These are phyloP conservation scores for Lepidium aucheri DNA, from an alignment of 345 rosid species.

Conservation along the genomic window DNA sequence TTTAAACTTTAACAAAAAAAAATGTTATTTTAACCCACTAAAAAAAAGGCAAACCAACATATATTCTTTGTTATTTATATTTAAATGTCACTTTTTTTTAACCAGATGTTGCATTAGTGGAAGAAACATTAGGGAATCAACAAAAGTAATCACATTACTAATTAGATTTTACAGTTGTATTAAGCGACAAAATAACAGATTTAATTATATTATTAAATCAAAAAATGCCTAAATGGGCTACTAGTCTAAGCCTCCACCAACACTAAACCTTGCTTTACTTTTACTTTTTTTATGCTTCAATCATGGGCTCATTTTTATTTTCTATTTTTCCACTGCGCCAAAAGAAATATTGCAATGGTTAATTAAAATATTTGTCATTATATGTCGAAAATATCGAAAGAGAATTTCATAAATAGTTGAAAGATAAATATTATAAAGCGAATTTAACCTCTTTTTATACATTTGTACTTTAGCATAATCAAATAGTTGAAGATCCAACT, in stretches of 20 bases:
- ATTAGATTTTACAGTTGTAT: slow-evolving; percentile 13
- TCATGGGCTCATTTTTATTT: slow-evolving; percentile 12
- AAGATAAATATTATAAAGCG: not conserved
- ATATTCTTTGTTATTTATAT: not conserved
- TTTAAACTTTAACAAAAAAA: no score
- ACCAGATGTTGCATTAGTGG: slow-evolving; percentile 22
- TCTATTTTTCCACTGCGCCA: not conserved
- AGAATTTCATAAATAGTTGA: no score
- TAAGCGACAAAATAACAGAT: slow-evolving; percentile 11
- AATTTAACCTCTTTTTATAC: not conserved
- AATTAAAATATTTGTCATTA: not conserved
- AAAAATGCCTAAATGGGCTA: slow-evolving; percentile 17
- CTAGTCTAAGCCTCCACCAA: slow-evolving; percentile 24
- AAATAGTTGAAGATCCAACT: slow-evolving; percentile 20
- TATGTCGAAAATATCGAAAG: no score
- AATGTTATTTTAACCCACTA: no score
- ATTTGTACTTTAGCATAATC: slow-evolving; percentile 15
- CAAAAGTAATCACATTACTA: not conserved
- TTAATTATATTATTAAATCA: slow-evolving; percentile 4
- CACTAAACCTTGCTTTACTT: slow-evolving; percentile 16
- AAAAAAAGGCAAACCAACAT: no score
- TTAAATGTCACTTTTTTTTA: not conserved
- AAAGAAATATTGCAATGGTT: slow-evolving; percentile 5
- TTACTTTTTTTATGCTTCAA: slow-evolving; percentile 13
- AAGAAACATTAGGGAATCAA: slow-evolving; percentile 16